Base-by-base conservation (phyloP, 176 grass and related monocot genomes). In the Oryza meyeriana region DNA sequence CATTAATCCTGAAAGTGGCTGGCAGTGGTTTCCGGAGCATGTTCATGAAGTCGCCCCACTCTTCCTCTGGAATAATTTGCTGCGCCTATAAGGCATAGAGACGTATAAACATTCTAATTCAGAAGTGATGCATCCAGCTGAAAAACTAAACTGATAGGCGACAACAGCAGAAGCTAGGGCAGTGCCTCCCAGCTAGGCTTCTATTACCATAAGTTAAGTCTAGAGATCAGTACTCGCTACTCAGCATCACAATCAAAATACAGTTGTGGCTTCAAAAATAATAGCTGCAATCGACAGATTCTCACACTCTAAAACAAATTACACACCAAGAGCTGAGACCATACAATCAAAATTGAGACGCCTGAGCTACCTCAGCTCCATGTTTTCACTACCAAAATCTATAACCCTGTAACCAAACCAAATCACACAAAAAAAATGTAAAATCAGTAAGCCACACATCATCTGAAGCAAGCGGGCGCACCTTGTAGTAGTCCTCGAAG, bases 401-500 rank as follows among this genome's bases (percentile, higher is more conserved):
- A 41, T 11, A 69, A 5, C 71, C 44, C 12, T 76, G 26, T 1
- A 16, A 66, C 29, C 6, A 13, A 63, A 27, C 70, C 22, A 16
- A 71, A 48, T 62, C 27, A 71, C 9, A 42, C 0, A 50, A 55
- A 1, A 64, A 70, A 64, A 47, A 3, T 7, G 18, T 5, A 52
- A 66, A 83, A 59, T 39, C n/a, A 4, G 70, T 11, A 27, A 82
- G 9, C n/a, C 26, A 28, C 10, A 8, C 10, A 28, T 71, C 44
- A 59, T 76, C 74, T 24, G 74, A 71, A 86, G 9, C 18, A 58
- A 66, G 66, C 14, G 18, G 3, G 48, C 7, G 48, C 26, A 98
- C 95, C 95, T 95, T 99, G 87, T 99, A 99, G 72, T 95, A 99
- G 73, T 93, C 96, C 62, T 99, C 91, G 82, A 99, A 99, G 26